phyloP scores from a whole-genome alignment of 306 rosid species.

The peach (Prunus persica) region DNA sequence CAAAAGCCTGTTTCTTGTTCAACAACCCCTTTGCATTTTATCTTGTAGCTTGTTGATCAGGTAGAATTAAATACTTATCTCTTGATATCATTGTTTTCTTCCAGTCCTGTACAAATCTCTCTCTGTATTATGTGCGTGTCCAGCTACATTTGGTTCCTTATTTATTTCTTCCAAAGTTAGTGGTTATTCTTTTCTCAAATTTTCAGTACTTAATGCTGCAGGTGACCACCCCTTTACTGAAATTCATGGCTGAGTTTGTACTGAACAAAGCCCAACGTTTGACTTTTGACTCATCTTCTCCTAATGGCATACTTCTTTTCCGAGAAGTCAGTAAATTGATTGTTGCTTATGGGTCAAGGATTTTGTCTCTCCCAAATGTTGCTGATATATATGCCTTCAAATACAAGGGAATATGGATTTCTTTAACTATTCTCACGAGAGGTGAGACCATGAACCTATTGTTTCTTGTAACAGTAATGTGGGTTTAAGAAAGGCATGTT shows the following conservation, averaged over 20 bases:
- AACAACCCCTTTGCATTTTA: not conserved
- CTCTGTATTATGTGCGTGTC: not conserved
- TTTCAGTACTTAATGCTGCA: slow-evolving; percentile 27
- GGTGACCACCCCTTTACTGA: slow-evolving; percentile 97
- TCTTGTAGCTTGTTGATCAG: not conserved
- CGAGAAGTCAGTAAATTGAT: slow-evolving; percentile 97
- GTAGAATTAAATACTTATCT: not conserved
- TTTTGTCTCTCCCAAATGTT: slow-evolving; percentile 81
- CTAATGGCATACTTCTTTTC: slow-evolving; percentile 97
- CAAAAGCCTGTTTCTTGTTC: not conserved
- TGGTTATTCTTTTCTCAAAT: not conserved
- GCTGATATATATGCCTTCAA: slow-evolving; percentile 85
- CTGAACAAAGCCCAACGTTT: slow-evolving; percentile 93
- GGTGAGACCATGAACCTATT: slow-evolving; percentile 49
- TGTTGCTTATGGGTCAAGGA: slow-evolving; percentile 93
- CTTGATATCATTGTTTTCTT: slow-evolving; percentile 1
- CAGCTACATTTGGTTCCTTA: not conserved
- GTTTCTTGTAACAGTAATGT: slow-evolving; percentile 2
- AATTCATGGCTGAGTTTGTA: slow-evolving; percentile 97
- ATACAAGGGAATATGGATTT: slow-evolving; percentile 98
- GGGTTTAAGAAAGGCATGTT: not conserved
- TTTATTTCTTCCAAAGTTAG: slow-evolving; percentile 3
- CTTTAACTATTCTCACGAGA: slow-evolving; percentile 71
- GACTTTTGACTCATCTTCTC: slow-evolving; percentile 98
- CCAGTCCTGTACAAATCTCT: not conserved